Conservation (phyloP, 345 rosid genomes). For the Hypericum androsaemum region DNA sequence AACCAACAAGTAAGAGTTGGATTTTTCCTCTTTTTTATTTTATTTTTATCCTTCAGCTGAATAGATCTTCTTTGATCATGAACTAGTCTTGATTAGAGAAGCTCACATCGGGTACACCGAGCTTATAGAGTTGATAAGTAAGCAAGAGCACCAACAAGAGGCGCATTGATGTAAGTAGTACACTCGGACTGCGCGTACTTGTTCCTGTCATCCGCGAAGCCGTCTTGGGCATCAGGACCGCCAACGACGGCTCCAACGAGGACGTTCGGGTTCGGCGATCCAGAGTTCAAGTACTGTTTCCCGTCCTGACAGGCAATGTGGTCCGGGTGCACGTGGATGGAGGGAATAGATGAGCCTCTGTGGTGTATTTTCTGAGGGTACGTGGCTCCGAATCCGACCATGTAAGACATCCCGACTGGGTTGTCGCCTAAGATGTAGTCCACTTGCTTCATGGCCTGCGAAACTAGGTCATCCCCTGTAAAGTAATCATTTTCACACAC, state of each 20-base stretch:
- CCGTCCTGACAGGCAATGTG: slow-evolving; percentile 67
- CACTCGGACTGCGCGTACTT: slow-evolving; percentile 92
- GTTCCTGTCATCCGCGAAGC: slow-evolving; percentile 63
- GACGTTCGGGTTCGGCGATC: slow-evolving; percentile 77
- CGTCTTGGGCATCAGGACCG: slow-evolving; percentile 70
- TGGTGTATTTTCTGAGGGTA: slow-evolving; percentile 77
- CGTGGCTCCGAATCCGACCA: slow-evolving; percentile 74
- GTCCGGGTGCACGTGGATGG: slow-evolving; percentile 54
- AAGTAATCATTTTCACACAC: slow-evolving; percentile 31
- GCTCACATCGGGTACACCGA: too few relatives aligned
- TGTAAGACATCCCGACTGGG: slow-evolving; percentile 69
- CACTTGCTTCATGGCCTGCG: slow-evolving; percentile 59
- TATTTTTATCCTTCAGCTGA: too few relatives aligned
- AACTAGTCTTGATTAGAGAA: too few relatives aligned
- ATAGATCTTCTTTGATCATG: too few relatives aligned
- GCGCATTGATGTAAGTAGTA: slow-evolving; percentile 83
- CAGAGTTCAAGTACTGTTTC: slow-evolving; percentile 47
- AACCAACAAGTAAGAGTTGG: too few relatives aligned
- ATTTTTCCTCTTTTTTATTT: too few relatives aligned
- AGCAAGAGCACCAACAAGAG: slow-evolving; percentile 80
- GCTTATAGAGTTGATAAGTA: slow-evolving; percentile 30
- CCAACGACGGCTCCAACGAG: slow-evolving; percentile 81
- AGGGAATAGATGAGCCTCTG: slow-evolving; percentile 80
- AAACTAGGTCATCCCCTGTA: slow-evolving; percentile 27
- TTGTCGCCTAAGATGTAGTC: slow-evolving; percentile 84